Percentiles rank a stretch among this genome's conserved stretches.
phyloP scores from a whole-genome alignment of 768 basidiomycete species.

The Arthromyces matolae region DNA sequence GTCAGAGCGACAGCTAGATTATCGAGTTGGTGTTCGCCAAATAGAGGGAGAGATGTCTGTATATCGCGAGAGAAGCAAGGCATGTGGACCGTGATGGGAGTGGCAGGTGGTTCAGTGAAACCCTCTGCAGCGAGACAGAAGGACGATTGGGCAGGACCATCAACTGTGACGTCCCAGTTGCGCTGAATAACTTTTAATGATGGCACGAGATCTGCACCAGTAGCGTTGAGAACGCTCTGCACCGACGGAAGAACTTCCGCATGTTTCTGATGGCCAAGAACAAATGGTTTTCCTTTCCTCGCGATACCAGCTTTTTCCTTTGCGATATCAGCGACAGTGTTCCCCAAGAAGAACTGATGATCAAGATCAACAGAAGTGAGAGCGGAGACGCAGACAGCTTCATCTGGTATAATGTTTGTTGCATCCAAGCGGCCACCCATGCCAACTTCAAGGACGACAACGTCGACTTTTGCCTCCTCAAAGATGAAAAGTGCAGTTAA shows the following conservation, averaged over 20 bases:
- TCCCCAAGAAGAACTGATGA: conserved; percentile 87
- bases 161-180: conserved; percentile 31
- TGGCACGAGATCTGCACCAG: conserved; percentile 40
- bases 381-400: conserved; percentile 68
- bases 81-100: conserved; percentile 40
- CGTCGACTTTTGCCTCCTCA: conserved; percentile 63
- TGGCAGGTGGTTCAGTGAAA: conserved; percentile 34
- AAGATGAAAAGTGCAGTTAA: conserved; percentile 77
- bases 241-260: conserved; percentile 44
- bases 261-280: conserved; percentile 64
- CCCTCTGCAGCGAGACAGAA: conserved; percentile 29
- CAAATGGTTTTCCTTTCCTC: conserved; percentile 53
- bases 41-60: conserved; percentile 55
- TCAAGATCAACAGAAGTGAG: conserved; percentile 89
- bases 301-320: conserved; percentile 83
- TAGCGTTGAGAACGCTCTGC: conserved; percentile 35
- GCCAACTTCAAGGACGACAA: conserved; percentile 89
- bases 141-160: conserved; percentile 26
- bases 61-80: conserved; percentile 43
- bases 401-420: conserved; percentile 82
- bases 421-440: conserved; percentile 93
- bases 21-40: conserved; percentile 80
- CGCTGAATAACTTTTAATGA: conserved; percentile 33
- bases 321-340: conserved; percentile 70
- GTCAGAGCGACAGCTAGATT: conserved; percentile 74